Percentiles rank a stretch among this genome's conserved stretches.
phyloP scores from a whole-genome alignment of 352 stramenopile genomes.

The Pilasporangium apinafurcum region DNA sequence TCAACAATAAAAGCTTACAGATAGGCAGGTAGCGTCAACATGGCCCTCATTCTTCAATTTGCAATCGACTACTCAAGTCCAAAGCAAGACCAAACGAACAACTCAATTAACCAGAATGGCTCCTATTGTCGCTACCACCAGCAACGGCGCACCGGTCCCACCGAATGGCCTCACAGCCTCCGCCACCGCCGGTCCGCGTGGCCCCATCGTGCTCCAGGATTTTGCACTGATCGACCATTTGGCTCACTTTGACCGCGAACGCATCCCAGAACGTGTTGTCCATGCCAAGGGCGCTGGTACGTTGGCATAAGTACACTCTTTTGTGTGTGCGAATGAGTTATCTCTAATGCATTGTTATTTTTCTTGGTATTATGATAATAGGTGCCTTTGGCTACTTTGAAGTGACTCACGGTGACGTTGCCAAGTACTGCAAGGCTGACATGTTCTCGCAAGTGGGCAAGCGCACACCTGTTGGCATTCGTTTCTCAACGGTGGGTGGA shows the following conservation, averaged over 20 bases:
- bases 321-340: too few species aligned
- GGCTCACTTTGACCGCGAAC: conserved; percentile 89
- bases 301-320: too few species aligned
- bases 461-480: conserved; percentile 76
- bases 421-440: conserved; percentile 66
- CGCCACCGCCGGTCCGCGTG: conserved; percentile 46
- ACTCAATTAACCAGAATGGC: too few species aligned
- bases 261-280: conserved; percentile 89
- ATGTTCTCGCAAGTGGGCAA: conserved; percentile 76
- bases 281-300: conserved; percentile 90
- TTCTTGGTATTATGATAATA: too few species aligned
- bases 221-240: conserved; percentile 87
- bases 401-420: conserved; percentile 55
- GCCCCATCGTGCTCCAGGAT: conserved; percentile 73
- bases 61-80: too few species aligned
- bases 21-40: too few species aligned
- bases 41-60: too few species aligned
- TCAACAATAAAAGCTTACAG: too few species aligned
- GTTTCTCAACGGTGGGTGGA: conserved; percentile 84
- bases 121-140: conserved; percentile 41
- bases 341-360: too few species aligned
- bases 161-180: conserved; percentile 67
- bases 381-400: conserved; percentile 92
- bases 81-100: too few species aligned
- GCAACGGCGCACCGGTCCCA: conserved; percentile 53